Conservation (phyloP, 1,139 yeast genomes). For the Saccharomycopsis crataegensis region DNA sequence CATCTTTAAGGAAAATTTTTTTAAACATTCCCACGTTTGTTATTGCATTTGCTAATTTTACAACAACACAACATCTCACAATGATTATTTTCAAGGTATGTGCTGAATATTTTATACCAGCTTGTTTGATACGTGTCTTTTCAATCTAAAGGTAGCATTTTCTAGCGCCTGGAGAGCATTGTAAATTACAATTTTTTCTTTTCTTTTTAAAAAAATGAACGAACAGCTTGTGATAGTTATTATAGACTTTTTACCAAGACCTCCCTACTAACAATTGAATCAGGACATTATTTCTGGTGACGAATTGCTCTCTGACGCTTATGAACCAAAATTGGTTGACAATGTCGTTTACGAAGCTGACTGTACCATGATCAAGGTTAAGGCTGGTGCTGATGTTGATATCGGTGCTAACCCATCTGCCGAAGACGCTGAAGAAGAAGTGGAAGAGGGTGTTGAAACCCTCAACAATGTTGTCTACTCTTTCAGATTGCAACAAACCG, state of each 20-base stretch:
- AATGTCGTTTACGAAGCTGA: constrained; percentile 94
- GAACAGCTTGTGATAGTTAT: neutral
- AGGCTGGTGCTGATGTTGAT: constrained; percentile 81
- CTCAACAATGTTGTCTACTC: constrained; percentile 98
- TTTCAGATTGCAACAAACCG: constrained; percentile 94
- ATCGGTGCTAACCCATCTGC: constrained; percentile 99
- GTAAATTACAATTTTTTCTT: too few species aligned
- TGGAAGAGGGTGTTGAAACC: constrained; percentile 78
- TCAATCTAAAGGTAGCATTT: too few species aligned
- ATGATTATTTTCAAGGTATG: constrained; percentile 15
- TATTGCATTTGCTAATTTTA: neutral
- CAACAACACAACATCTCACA: neutral
- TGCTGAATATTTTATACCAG: neutral
- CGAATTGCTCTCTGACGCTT: constrained; percentile 97
- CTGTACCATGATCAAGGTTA: constrained; percentile 85
- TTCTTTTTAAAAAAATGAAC: neutral
- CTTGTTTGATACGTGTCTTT: too few species aligned
- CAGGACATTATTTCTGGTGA: constrained; percentile 86
- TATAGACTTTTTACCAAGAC: neutral
- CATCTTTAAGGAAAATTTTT: neutral
- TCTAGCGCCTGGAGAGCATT: too few species aligned
- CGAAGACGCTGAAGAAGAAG: constrained; percentile 79
- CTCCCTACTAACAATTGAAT: constrained; percentile 21
- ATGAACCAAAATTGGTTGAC: constrained; percentile 79
- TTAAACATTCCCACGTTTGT: neutral